phyloP scores from a whole-genome alignment of 345 rosid genomes.

The Sisymbrium altissimum region DNA sequence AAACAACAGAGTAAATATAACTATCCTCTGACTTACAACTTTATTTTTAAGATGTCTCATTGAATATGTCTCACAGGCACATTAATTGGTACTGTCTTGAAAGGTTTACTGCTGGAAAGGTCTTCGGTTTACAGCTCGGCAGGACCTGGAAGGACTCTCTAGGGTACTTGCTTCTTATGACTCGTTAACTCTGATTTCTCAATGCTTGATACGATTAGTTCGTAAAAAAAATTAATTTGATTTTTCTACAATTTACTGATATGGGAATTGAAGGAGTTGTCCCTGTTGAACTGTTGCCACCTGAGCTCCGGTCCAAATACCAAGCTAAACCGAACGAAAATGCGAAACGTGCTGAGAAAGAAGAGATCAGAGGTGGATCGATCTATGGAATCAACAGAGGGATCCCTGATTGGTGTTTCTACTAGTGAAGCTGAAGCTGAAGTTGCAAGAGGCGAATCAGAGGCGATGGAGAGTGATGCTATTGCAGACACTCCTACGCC shows the following conservation, averaged over 20 bases:
- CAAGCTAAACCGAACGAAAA: slow-evolving; percentile 84
- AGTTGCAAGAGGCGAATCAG: slow-evolving; percentile 54
- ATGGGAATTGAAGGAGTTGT: too few relatives aligned
- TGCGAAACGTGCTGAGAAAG: slow-evolving; percentile 87
- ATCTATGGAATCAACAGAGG: slow-evolving; percentile 49
- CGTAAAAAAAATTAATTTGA: too few relatives aligned
- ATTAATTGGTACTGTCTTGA: slow-evolving; percentile 8
- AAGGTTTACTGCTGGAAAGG: slow-evolving; percentile 99
- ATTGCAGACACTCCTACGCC: slow-evolving; percentile 49
- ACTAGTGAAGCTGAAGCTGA: slow-evolving; percentile 69
- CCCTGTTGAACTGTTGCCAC: too few relatives aligned
- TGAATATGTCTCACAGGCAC: not conserved
- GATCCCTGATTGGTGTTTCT: slow-evolving; percentile 57
- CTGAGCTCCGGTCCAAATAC: slow-evolving; percentile 75
- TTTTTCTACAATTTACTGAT: too few relatives aligned
- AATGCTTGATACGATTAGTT: too few relatives aligned
- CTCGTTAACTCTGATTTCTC: too few relatives aligned
- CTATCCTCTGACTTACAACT: not conserved
- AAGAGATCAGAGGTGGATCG: slow-evolving; percentile 56
- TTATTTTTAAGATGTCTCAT: not conserved
- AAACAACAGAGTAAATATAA: slow-evolving; percentile 62
- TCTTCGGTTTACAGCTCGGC: too few relatives aligned
- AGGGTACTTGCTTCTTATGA: too few relatives aligned
- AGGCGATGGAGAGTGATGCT: slow-evolving; percentile 62
- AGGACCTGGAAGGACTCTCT: too few relatives aligned